Conservation (phyloP, 306 rosid species). For the Pueraria montana region DNA sequence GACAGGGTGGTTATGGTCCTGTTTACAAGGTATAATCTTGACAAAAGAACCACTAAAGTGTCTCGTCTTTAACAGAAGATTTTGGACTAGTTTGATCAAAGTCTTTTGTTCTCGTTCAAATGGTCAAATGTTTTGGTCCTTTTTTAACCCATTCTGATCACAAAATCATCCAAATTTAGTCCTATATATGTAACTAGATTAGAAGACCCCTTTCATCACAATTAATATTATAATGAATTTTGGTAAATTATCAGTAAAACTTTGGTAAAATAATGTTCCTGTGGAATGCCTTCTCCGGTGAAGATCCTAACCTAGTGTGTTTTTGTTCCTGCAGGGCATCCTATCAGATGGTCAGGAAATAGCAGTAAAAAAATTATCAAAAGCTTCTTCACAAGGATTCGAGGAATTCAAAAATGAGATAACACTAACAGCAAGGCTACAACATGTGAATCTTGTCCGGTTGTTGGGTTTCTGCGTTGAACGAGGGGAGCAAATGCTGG, state of each 20-base stretch:
- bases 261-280: neutral
- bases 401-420: conserved; percentile 68
- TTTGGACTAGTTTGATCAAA: neutral
- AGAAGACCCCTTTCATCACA: too few species aligned
- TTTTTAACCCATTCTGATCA: too few species aligned
- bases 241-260: too few species aligned
- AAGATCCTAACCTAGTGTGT: neutral
- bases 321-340: conserved; percentile 44
- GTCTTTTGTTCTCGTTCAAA: neutral
- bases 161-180: too few species aligned
- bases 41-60: neutral
- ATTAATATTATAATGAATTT: too few species aligned
- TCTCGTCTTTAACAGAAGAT: neutral
- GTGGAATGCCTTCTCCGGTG: neutral
- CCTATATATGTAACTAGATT: too few species aligned
- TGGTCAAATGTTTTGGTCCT: neutral
- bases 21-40: conserved; percentile 54
- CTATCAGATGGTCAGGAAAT: conserved; percentile 51
- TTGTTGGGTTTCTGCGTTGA: conserved; percentile 54
- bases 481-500: conserved; percentile 56
- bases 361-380: conserved; percentile 63
- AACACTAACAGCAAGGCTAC: conserved; percentile 57
- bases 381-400: conserved; percentile 58
- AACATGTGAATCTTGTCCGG: conserved; percentile 62
- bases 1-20: conserved; percentile 58